Evolutionary conservation across 1,139 yeast genomes (phyloP).

Genomic region (Hansenula lynferdii): DNA sequence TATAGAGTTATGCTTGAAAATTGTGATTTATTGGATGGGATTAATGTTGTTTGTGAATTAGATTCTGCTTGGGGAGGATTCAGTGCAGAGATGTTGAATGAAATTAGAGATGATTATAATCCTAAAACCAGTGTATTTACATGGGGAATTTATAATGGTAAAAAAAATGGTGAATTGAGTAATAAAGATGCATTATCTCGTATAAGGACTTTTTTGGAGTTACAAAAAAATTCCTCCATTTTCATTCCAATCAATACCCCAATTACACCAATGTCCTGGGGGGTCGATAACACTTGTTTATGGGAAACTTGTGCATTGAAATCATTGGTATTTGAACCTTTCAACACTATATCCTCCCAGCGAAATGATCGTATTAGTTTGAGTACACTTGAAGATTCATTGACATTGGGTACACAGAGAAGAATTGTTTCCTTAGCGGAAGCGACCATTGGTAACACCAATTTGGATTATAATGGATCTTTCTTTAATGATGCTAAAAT

Average conservation of each 20-base stretch:
- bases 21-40: conserved; percentile 69
- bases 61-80: conserved; percentile 89
- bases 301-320: conserved; percentile 40
- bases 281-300: conserved; percentile 23
- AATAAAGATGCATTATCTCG: conserved; percentile 31
- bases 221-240: conserved; percentile 42
- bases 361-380: conserved; percentile 13
- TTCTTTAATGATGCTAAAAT: conserved; percentile 11
- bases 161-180: conserved; percentile 11
- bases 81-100: conserved; percentile 43
- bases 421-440: conserved; percentile 22
- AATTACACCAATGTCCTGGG: conserved; percentile 15
- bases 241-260: conserved; percentile 42
- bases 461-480: conserved; percentile 14
- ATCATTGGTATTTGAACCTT: conserved; percentile 27
- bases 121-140: conserved; percentile 57
- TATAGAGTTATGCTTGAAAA: conserved; percentile 69
- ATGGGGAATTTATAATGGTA: conserved; percentile 43
- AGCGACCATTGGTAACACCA: conserved; percentile 4
- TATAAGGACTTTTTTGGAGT: conserved; percentile 40
- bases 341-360: conserved; percentile 23
- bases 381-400: conserved; percentile 21
- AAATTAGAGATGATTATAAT: conserved; percentile 65
- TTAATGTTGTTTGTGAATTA: conserved; percentile 61
- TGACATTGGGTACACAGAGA: conserved; percentile 25